Percentiles rank a stretch among this genome's conserved stretches.
These are phyloP conservation scores for Hordeum marinum DNA, from an alignment of 176 grass and related monocot species.

Conservation along the genomic window DNA sequence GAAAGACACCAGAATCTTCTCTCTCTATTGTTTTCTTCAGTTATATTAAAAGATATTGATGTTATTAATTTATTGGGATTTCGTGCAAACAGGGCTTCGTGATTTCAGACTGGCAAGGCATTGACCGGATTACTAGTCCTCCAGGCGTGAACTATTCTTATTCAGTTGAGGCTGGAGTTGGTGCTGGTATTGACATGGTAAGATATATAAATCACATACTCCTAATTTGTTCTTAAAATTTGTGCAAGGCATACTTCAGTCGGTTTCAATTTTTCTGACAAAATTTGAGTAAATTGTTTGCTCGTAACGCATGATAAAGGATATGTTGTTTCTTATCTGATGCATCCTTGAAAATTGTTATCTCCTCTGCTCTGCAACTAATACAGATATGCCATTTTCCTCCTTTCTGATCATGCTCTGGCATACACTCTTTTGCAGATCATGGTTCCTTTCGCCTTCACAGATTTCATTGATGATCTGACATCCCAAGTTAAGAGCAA, in stretches of 20 bases:
- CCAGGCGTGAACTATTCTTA: slow-evolving; percentile 59
- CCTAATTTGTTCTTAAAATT: not conserved
- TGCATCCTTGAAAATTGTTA: not conserved
- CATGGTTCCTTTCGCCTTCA: slow-evolving; percentile 63
- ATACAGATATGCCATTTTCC: not conserved
- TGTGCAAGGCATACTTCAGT: not conserved
- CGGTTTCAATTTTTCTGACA: not conserved
- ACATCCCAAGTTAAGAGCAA: slow-evolving; percentile 55
- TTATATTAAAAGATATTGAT: not conserved
- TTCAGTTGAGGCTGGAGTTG: slow-evolving; percentile 56
- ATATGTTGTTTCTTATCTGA: not conserved
- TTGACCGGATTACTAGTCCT: slow-evolving; percentile 64
- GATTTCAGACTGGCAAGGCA: slow-evolving; percentile 77
- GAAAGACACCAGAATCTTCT: not conserved
- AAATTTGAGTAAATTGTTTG: not conserved
- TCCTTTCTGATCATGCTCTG: not conserved
- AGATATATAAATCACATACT: not conserved
- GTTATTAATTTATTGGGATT: not conserved
- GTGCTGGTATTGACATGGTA: slow-evolving; percentile 81
- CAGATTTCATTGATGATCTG: slow-evolving; percentile 55
- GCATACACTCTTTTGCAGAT: slow-evolving; percentile 35
- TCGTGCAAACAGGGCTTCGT: slow-evolving; percentile 59
- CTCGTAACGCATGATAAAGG: not conserved
- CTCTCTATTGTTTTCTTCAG: not conserved
- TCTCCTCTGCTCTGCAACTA: not conserved